Base-by-base conservation (phyloP, 768 basidiomycete genomes). In the Guyanaporus albipodus region DNA sequence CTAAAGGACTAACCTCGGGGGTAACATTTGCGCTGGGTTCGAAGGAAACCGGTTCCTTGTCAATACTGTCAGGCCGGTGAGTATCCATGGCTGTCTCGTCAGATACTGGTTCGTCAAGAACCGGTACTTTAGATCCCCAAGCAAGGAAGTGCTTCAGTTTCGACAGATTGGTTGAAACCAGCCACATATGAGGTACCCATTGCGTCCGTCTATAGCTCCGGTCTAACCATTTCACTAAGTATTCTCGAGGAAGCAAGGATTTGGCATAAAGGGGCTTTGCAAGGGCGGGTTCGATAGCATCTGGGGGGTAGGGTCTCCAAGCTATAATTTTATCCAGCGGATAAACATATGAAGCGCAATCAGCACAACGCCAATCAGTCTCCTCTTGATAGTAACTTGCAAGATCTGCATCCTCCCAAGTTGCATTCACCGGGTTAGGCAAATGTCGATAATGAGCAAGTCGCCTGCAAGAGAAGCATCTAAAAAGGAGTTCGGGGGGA, bases 131-230 rank as follows among this genome's bases (percentile, higher is more conserved):
- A 1, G 86, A 69, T 4, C 92, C 91, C 12, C 74, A 71, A 8
- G 63, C 54, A 31, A 94, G 70, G 67, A 95, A 97, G 61, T 88
- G 78, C 54, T 84, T 86, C 48, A 96, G 68, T 60, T 84, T 89
- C 10, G 65, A 59, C n/a, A 68, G 61, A 42, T 79, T 72, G n/a
- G 78, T 82, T 9, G 85, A 78, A 24, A 82, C 70, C 2, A 96
- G 72, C 91, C 91, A 97, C 73, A 86, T 82, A 57, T 97, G 93
- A 24, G 91, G 87, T 2, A 96, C 91, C 93, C 93, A 97, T 62
- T 86, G 77, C 10, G 79, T 70, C 34, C 85, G 79, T 43, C 87
- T 73, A 64, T 88, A 97, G 53, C 91, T 89, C 36, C 85, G 70
- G 32, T 75, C 81, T 8, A 66, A 65, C 91, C 92, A 97, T 64